Base-by-base conservation (phyloP, 345 rosid genomes). In the Anastatica hierochuntica region DNA sequence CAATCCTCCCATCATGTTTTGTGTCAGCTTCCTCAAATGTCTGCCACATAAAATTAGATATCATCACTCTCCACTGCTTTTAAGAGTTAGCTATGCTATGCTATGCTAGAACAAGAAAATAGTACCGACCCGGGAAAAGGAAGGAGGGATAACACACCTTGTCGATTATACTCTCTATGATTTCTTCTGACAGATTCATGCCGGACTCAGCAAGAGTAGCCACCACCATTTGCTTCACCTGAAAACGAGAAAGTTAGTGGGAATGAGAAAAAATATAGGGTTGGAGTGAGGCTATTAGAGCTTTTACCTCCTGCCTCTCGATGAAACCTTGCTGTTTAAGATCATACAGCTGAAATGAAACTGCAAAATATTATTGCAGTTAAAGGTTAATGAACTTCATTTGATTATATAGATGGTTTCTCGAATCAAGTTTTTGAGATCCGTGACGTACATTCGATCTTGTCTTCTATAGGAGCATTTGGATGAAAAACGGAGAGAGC, bases 201-300 rank as follows among this genome's bases (percentile, higher is more conserved):
- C 99, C 97, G 7, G 99, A 88, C 64, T 94, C 99, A 4, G 99
- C 97, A 53, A 88, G 97, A 0, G 99, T 94, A 56, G 99, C 99
- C 3, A 94, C 99, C 30, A 94, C 97, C 99, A 94, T 94, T 94
- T 94, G 98, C 70, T 92, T 92, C 60, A 92, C 95, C 98, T 88
- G 17, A 10, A 23, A 60, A 35, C n/a, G n/a, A n/a, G n/a, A n/a
- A n/a, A n/a, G n/a, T n/a, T n/a, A n/a, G n/a, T n/a, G n/a, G n/a
- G n/a, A n/a, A n/a, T n/a, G n/a, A n/a, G n/a, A n/a, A n/a, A n/a
- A n/a, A n/a, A n/a, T n/a, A n/a, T n/a, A n/a, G n/a, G n/a, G n/a
- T n/a, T n/a, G n/a, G n/a, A n/a, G n/a, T n/a, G n/a, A n/a, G n/a
- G n/a, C 13, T 35, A 64, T 47, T 1, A 7, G 39, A 37, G 29